Evolutionary conservation across 208 protist genomes (phyloP).

Genomic region (Crithidia expoeki): DNA sequence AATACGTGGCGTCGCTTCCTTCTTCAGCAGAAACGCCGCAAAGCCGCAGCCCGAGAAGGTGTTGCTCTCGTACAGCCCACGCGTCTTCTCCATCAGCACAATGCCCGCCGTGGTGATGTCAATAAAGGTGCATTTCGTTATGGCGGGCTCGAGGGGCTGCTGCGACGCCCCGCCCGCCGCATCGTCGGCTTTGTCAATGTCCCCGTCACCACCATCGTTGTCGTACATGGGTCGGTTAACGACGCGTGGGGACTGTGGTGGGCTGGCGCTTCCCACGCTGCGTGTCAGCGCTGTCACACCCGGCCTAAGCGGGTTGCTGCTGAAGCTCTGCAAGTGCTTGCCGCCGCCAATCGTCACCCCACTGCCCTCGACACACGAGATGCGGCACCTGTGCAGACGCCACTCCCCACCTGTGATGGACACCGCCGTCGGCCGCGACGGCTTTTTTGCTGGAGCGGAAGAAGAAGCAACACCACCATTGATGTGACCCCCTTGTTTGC

Average conservation of each 20-base stretch:
- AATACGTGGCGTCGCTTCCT: slow-evolving; percentile 53
- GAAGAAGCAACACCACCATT: not conserved
- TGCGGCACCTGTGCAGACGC: slow-evolving; percentile 68
- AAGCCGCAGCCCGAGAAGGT: slow-evolving; percentile 80
- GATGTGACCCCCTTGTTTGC: not conserved
- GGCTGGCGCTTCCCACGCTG: not conserved
- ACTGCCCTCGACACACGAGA: slow-evolving; percentile 74
- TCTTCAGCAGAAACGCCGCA: slow-evolving; percentile 81
- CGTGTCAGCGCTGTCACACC: not conserved
- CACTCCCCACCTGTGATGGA: slow-evolving; percentile 75
- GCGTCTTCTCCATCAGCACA: slow-evolving; percentile 63
- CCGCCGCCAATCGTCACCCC: slow-evolving; percentile 54
- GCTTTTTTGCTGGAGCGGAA: slow-evolving; percentile 36
- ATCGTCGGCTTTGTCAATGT: slow-evolving; percentile 6
- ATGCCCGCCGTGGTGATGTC: slow-evolving; percentile 80
- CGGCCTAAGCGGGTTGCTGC: not conserved
- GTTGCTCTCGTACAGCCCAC: slow-evolving; percentile 75
- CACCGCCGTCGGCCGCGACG: slow-evolving; percentile 62
- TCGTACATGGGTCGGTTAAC: not conserved
- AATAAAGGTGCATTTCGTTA: slow-evolving; percentile 80
- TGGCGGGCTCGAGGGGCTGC: slow-evolving; percentile 45
- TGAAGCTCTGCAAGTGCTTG: not conserved
- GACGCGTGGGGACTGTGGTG: not conserved
- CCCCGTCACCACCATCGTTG: not conserved
- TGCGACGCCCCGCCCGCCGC: slow-evolving; percentile 8